These are phyloP conservation scores for Rutstroemia sydowiana DNA, from an alignment of 2,329 filamentous ascomycete species.

Conservation along the genomic window DNA sequence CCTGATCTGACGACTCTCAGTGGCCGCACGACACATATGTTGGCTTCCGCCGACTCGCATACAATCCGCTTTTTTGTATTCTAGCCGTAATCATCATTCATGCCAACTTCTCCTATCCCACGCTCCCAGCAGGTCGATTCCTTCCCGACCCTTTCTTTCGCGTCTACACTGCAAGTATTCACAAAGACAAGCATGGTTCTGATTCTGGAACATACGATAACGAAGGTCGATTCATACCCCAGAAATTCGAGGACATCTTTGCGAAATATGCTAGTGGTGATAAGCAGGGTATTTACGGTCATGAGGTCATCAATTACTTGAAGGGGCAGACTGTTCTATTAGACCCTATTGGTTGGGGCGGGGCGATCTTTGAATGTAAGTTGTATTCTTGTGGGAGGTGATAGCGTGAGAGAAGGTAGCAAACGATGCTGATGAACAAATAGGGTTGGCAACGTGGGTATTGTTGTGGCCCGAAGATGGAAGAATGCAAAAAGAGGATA, in stretches of 20 bases:
- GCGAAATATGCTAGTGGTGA: constrained; percentile 36
- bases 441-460: constrained; percentile 42
- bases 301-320: constrained; percentile 32
- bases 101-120: constrained; percentile 42
- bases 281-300: constrained; percentile 33
- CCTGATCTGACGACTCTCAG: not conserved
- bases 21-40: constrained; percentile 44
- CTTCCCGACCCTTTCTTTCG: constrained; percentile 37
- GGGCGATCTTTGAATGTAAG: constrained; percentile 30
- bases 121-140: constrained; percentile 28
- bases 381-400: constrained; percentile 4
- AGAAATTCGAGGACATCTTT: constrained; percentile 45
- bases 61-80: constrained; percentile 36
- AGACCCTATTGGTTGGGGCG: constrained; percentile 37
- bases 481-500: constrained; percentile 49
- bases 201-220: constrained; percentile 41
- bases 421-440: too few relatives aligned
- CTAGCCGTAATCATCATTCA: constrained; percentile 42
- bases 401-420: too few relatives aligned
- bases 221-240: constrained; percentile 42
- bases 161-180: constrained; percentile 28
- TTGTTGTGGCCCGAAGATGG: constrained; percentile 50
- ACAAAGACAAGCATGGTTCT: constrained; percentile 38
- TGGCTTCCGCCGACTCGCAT: constrained; percentile 40
- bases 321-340: constrained; percentile 35